These are phyloP conservation scores for Russula sp. DNA, from an alignment of 768 basidiomycete genomes.

Conservation along the genomic window DNA sequence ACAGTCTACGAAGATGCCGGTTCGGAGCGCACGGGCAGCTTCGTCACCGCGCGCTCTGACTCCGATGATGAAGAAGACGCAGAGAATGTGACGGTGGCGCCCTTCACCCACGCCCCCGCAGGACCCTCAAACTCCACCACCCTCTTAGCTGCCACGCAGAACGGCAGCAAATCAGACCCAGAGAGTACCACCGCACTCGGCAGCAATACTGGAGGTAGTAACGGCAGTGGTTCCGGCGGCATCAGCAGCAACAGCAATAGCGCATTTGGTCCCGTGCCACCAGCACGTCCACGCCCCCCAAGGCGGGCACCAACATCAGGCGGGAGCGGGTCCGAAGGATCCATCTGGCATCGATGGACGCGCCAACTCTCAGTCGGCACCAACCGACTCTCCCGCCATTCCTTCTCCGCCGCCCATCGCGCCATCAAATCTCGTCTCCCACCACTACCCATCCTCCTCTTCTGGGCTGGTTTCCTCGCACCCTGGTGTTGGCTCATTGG, in stretches of 20 bases:
- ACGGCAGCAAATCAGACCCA: neutral
- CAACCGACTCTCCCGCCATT: conserved; percentile 22
- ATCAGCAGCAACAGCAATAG: neutral
- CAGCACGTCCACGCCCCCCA: conserved; percentile 14
- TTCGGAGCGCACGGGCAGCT: conserved; percentile 36
- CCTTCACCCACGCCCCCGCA: neutral
- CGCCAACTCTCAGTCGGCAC: conserved; percentile 32
- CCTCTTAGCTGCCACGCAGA: neutral
- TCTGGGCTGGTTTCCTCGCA: conserved; percentile 70
- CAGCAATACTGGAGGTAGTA: neutral
- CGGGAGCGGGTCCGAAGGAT: conserved; percentile 29
- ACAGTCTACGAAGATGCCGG: conserved; percentile 37
- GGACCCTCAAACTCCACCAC: conserved; percentile 15
- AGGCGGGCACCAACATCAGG: conserved; percentile 26
- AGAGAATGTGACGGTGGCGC: neutral
- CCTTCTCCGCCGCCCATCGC: conserved; percentile 22
- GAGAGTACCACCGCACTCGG: conserved; percentile 14
- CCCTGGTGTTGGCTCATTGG: conserved; percentile 77
- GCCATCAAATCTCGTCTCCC: conserved; percentile 18
- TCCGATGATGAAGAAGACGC: conserved; percentile 26
- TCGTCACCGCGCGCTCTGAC: conserved; percentile 37
- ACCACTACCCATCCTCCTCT: conserved; percentile 45
- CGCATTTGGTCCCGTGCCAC: neutral
- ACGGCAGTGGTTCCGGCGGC: neutral
- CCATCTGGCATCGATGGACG: conserved; percentile 36